These are phyloP conservation scores for Scheffersomyces titani DNA, from an alignment of 1,139 yeast species.

Conservation along the genomic window DNA sequence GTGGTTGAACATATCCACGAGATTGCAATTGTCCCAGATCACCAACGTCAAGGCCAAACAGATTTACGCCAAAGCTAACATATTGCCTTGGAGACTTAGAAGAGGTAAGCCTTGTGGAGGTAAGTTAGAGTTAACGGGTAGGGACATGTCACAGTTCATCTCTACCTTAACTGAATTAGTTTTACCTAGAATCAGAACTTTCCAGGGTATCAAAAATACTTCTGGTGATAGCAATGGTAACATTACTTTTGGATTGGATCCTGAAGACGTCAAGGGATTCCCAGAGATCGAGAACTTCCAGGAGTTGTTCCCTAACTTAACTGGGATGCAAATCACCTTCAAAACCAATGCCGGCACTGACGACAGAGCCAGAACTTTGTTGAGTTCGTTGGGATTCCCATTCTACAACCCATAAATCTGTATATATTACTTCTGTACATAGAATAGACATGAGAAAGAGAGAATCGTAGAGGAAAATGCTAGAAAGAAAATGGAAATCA, in stretches of 20 bases:
- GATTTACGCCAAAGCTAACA: slow-evolving; percentile 74
- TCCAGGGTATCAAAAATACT: slow-evolving; percentile 70
- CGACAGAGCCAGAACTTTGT: slow-evolving; percentile 83
- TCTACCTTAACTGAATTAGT: slow-evolving; percentile 88
- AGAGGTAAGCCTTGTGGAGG: slow-evolving; percentile 94
- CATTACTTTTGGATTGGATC: slow-evolving; percentile 78
- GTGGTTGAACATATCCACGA: slow-evolving; percentile 76
- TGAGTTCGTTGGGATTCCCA: slow-evolving; percentile 84
- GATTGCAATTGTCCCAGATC: slow-evolving; percentile 85
- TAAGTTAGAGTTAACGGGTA: slow-evolving; percentile 73
- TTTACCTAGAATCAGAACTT: slow-evolving; percentile 89
- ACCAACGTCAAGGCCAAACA: slow-evolving; percentile 85
- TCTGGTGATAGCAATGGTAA: slow-evolving; percentile 88
- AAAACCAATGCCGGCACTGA: slow-evolving; percentile 91
- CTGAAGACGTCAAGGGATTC: slow-evolving; percentile 77
- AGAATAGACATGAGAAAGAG: neutral
- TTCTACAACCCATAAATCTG: slow-evolving; percentile 36
- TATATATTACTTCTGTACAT: slow-evolving; percentile 1
- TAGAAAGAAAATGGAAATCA: too few species aligned
- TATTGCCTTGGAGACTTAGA: slow-evolving; percentile 85
- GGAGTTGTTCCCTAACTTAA: slow-evolving; percentile 85
- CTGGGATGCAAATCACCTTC: slow-evolving; percentile 83
- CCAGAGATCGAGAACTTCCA: slow-evolving; percentile 93
- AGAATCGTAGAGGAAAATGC: neutral
- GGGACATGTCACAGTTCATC: slow-evolving; percentile 83